These are phyloP conservation scores for Suillus tomentosus DNA, from an alignment of 768 basidiomycete species.

Conservation along the genomic window DNA sequence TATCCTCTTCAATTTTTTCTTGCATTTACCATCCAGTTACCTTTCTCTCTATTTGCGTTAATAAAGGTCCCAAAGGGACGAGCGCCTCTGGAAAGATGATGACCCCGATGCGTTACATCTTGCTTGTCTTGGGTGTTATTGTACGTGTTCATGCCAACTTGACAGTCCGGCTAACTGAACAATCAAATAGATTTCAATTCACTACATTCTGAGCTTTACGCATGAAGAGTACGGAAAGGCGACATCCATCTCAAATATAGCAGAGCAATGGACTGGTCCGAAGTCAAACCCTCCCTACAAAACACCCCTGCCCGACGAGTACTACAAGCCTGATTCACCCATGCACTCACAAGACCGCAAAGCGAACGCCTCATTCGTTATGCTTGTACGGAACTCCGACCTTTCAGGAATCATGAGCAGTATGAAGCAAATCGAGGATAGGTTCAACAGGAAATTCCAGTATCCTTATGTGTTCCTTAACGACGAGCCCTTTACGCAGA, in stretches of 20 bases:
- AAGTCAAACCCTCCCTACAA: conserved; percentile 49
- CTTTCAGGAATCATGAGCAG: conserved; percentile 58
- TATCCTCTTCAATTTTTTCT: conserved; percentile 1
- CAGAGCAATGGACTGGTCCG: conserved; percentile 25
- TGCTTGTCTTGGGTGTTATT: conserved; percentile 47
- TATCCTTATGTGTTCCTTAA: conserved; percentile 93
- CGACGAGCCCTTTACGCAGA: conserved; percentile 74
- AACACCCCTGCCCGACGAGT: conserved; percentile 59
- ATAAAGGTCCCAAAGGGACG: conserved; percentile 10
- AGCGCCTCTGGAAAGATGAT: conserved; percentile 42
- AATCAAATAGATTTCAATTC: conserved; percentile 36
- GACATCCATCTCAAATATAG: conserved; percentile 40
- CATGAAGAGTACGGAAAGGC: conserved; percentile 44
- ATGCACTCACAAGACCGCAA: conserved; percentile 50
- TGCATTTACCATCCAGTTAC: conserved; percentile 3
- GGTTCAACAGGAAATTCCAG: conserved; percentile 77
- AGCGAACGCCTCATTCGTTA: conserved; percentile 82
- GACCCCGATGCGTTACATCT: conserved; percentile 62
- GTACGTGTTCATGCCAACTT: conserved; percentile 36
- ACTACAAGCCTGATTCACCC: conserved; percentile 46
- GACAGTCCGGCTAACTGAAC: conserved; percentile 16
- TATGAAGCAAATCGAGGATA: conserved; percentile 79
- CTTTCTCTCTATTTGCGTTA: conserved; percentile 5
- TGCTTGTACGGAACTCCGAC: conserved; percentile 74
- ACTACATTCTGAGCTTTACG: conserved; percentile 44